These are phyloP conservation scores for Hemisphaericaspora xylanilytica DNA, from an alignment of 1,139 yeast genomes.

Conservation along the genomic window DNA sequence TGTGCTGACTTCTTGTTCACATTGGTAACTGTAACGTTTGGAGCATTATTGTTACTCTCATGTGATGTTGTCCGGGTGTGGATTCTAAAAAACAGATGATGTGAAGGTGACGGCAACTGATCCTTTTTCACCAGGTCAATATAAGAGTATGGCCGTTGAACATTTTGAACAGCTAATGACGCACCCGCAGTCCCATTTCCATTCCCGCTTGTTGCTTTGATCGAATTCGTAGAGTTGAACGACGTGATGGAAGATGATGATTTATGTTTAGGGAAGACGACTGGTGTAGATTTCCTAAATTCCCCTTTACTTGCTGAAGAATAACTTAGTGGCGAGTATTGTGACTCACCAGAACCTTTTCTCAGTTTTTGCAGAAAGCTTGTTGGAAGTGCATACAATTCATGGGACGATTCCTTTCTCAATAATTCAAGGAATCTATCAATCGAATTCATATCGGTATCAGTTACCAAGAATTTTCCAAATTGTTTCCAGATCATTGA, in stretches of 20 bases:
- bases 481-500: constrained; percentile 51
- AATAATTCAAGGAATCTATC: constrained; percentile 49
- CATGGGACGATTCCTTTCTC: constrained; percentile 21
- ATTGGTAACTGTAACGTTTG: neutral
- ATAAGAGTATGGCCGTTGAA: constrained; percentile 54
- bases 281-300: constrained; percentile 33
- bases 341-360: constrained; percentile 21
- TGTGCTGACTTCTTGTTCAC: neutral
- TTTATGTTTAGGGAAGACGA: constrained; percentile 23
- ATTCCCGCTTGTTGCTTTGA: neutral
- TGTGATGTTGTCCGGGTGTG: constrained; percentile 58
- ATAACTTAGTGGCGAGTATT: constrained; percentile 14
- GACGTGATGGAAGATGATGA: constrained; percentile 25
- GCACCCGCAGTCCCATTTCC: neutral
- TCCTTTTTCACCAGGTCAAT: constrained; percentile 35
- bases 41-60: constrained; percentile 36
- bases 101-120: constrained; percentile 25
- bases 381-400: constrained; percentile 6
- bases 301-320: constrained; percentile 21
- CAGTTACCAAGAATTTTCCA: constrained; percentile 32
- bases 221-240: constrained; percentile 15
- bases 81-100: constrained; percentile 56
- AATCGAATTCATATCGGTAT: constrained; percentile 49
- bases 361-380: constrained; percentile 6
- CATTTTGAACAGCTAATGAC: constrained; percentile 4